Evolutionary conservation across 1,284 basidiomycete genomes (phyloP), one percentile per base, ranked within the genome.

Genomic region (Clitocybe nebularis): DNA sequence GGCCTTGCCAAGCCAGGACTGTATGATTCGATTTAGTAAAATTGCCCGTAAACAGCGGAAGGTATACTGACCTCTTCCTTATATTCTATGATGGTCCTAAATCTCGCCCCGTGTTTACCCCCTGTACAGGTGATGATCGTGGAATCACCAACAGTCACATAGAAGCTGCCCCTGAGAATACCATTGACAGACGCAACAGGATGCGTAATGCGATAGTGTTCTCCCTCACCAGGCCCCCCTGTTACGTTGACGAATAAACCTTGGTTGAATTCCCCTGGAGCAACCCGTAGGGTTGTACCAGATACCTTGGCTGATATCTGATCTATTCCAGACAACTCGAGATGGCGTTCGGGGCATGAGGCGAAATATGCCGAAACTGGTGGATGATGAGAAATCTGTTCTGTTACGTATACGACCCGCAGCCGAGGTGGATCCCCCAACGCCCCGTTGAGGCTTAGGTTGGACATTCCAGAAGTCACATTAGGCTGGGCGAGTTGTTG

Each of bases 61-160:
- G n/a, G n/a, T n/a, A n/a, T n/a, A n/a, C n/a, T n/a, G n/a, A 89
- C 88, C 80, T 99, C 93, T 58, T 99, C 95, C 67, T 93, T 93
- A 71, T 96, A 98, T 56, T 95, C 92, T 44, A 96, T 78, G 46
- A 99, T 77, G 5, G 90, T 75, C 41, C 93, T 75, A 54, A 92
- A 79, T 53, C 76, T 77, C 44, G 74, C 67, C 13, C 74, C 76
- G 13, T 75, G 69, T 46, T 74, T 72, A 4, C 81, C 81, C 4
- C 85, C 85, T 9, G 74, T 74, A 58, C 89, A 93, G 13, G 90
- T 95, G 56, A 98, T 80, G 49, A 87, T 80, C 1, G 87, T 84
- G 49, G 83, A 75, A 50, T 93, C 90, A 34, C 76, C 71, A 39
- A 95, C 78, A 0, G 93, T 96, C 28, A 92, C 82, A 59, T 97